Evolutionary conservation across 1,284 basidiomycete species (phyloP).

Genomic region (Sporisorium reilianum): DNA sequence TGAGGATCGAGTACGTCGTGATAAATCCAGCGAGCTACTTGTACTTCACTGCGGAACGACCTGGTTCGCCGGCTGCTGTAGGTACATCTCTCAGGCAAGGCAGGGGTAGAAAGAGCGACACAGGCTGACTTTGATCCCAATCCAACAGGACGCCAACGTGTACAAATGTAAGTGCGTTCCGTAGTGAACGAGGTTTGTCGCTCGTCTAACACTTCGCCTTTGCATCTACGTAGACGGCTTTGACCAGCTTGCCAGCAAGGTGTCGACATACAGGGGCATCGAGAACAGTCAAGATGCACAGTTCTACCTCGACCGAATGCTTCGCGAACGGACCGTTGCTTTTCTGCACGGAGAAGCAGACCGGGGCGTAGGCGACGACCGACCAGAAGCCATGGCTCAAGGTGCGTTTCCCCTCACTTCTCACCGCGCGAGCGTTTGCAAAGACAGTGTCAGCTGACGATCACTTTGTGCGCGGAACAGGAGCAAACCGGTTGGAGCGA

Average conservation of each 20-base stretch:
- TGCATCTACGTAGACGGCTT: constrained; percentile 26
- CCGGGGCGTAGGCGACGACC: constrained; percentile 38
- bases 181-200: too few relatives aligned
- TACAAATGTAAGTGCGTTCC: constrained; percentile 48
- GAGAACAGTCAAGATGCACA: background rate
- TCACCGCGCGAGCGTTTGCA: background rate
- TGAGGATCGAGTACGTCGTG: constrained; percentile 27
- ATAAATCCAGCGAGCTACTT: constrained; percentile 48
- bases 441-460: constrained; percentile 8
- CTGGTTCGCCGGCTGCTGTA: constrained; percentile 18
- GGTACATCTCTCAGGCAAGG: background rate
- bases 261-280: constrained; percentile 9
- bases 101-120: background rate
- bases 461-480: constrained; percentile 3
- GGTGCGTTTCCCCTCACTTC: constrained; percentile 12
- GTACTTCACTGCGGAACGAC: constrained; percentile 30
- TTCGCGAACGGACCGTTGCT: constrained; percentile 18
- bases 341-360: constrained; percentile 39
- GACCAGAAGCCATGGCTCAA: constrained; percentile 43
- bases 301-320: constrained; percentile 12
- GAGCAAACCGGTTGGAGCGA: constrained; percentile 26
- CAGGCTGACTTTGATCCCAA: background rate
- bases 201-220: background rate
- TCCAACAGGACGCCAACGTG: constrained; percentile 30
- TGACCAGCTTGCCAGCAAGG: constrained; percentile 15